phyloP scores from a whole-genome alignment of 257 asterid species.

The Petunia axillaris region DNA sequence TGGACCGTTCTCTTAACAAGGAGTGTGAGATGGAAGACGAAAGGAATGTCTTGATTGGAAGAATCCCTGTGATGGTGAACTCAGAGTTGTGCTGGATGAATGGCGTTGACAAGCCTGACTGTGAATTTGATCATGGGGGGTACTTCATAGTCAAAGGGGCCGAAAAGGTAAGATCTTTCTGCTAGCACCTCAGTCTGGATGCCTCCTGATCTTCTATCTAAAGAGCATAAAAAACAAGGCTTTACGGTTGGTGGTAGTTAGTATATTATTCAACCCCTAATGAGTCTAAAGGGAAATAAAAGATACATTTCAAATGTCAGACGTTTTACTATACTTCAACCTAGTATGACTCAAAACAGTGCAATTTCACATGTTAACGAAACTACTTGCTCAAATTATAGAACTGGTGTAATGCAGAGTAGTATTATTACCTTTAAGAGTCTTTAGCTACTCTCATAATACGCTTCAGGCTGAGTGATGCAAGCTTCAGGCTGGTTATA shows the following conservation, averaged over 20 bases:
- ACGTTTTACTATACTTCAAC: conserved; percentile 7
- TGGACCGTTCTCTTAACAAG: conserved; percentile 52
- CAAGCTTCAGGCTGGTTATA: background rate
- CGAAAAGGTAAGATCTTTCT: conserved; percentile 68
- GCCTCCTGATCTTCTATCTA: background rate
- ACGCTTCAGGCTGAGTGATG: conserved; percentile 13
- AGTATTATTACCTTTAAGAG: background rate
- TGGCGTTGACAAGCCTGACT: conserved; percentile 54
- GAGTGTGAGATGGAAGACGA: conserved; percentile 43
- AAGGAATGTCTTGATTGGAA: conserved; percentile 56
- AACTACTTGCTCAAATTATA: background rate
- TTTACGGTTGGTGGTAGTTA: background rate
- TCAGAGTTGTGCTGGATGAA: conserved; percentile 81
- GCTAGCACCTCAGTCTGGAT: conserved; percentile 2
- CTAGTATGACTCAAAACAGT: background rate
- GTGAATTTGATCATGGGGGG: conserved; percentile 93
- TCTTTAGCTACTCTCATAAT: background rate
- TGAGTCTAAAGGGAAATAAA: background rate
- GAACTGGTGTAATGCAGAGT: background rate
- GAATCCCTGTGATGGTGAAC: conserved; percentile 89
- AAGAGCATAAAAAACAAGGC: background rate
- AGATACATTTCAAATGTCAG: background rate
- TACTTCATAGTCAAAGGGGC: conserved; percentile 94
- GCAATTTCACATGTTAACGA: conserved; percentile 2
- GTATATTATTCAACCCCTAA: background rate